phyloP scores from a whole-genome alignment of 2,329 filamentous ascomycete genomes.

The Colletotrichum filicis region DNA sequence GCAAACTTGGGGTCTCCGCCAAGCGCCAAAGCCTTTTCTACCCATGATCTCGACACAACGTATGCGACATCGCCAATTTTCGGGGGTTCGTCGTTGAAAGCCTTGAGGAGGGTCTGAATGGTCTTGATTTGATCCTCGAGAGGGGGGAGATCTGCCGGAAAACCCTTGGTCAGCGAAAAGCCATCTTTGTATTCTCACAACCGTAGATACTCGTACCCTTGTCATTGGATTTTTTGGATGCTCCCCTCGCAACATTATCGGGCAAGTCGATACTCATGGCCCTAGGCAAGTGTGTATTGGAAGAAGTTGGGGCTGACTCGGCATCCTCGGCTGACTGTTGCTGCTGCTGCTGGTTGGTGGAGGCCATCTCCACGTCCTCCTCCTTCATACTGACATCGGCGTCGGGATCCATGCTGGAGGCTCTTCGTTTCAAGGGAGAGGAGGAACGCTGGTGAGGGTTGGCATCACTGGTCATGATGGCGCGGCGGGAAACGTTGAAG shows the following conservation, averaged over 20 bases:
- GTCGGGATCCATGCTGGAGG: slow-evolving; percentile 70
- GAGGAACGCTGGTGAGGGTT: slow-evolving; percentile 70
- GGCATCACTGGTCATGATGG: slow-evolving; percentile 69
- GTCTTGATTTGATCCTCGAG: slow-evolving; percentile 74
- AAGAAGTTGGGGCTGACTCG: slow-evolving; percentile 10
- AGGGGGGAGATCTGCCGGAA: slow-evolving; percentile 45
- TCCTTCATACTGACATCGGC: slow-evolving; percentile 46
- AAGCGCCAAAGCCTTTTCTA: slow-evolving; percentile 76
- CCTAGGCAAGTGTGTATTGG: slow-evolving; percentile 42
- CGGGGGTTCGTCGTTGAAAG: slow-evolving; percentile 62
- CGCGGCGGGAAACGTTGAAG: slow-evolving; percentile 60
- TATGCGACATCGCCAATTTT: slow-evolving; percentile 80
- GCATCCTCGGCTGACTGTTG: slow-evolving; percentile 12
- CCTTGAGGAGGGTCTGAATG: slow-evolving; percentile 71
- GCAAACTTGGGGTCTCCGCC: slow-evolving; percentile 67
- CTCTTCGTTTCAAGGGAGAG: slow-evolving; percentile 72
- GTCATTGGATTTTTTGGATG: slow-evolving; percentile 1
- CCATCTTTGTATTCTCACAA: no score
- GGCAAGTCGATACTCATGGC: slow-evolving; percentile 55
- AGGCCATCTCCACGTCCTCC: slow-evolving; percentile 30
- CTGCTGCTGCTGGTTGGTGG: neutral
- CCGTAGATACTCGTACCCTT: slow-evolving; percentile 12
- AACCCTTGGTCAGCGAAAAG: neutral
- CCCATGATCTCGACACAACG: slow-evolving; percentile 83
- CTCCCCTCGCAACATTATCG: slow-evolving; percentile 38